These are phyloP conservation scores for Kodamaea jinghongensis DNA, from an alignment of 805 yeast species.

Conservation along the genomic window DNA sequence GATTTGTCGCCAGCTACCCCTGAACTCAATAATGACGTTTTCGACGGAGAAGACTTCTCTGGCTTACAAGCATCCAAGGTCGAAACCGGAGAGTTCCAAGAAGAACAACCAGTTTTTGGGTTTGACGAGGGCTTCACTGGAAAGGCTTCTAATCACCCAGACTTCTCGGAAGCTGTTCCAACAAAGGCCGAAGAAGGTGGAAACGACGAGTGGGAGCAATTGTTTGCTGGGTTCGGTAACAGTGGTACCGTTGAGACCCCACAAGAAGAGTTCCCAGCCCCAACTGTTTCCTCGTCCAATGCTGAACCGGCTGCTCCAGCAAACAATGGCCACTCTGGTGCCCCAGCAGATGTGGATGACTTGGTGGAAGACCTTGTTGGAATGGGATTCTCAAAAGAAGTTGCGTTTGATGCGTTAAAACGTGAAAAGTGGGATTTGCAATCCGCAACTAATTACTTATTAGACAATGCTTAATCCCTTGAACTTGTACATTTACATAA, in stretches of 20 bases:
- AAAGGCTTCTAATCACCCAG: constrained; percentile 12
- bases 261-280: constrained; percentile 4
- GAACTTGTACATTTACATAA: too few species aligned
- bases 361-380: constrained; percentile 78
- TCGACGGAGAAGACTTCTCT: constrained; percentile 37
- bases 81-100: constrained; percentile 25
- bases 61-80: constrained; percentile 35
- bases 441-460: constrained; percentile 80
- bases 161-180: constrained; percentile 13
- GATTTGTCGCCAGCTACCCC: constrained; percentile 35
- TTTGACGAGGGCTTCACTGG: constrained; percentile 31
- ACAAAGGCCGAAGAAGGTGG: constrained; percentile 14
- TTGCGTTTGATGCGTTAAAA: constrained; percentile 66
- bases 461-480: constrained; percentile 69
- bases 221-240: constrained; percentile 85
- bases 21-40: constrained; percentile 20
- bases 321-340: too few species aligned
- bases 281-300: constrained; percentile 10
- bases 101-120: constrained; percentile 20
- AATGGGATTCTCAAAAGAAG: constrained; percentile 79
- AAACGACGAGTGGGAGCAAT: constrained; percentile 89
- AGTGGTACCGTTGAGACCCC: constrained; percentile 9
- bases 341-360: constrained; percentile 37
- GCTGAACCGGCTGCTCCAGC: constrained; percentile 15
- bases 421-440: constrained; percentile 72